Conservation (phyloP, 1,284 basidiomycete species). For the Porodaedalea pini region DNA sequence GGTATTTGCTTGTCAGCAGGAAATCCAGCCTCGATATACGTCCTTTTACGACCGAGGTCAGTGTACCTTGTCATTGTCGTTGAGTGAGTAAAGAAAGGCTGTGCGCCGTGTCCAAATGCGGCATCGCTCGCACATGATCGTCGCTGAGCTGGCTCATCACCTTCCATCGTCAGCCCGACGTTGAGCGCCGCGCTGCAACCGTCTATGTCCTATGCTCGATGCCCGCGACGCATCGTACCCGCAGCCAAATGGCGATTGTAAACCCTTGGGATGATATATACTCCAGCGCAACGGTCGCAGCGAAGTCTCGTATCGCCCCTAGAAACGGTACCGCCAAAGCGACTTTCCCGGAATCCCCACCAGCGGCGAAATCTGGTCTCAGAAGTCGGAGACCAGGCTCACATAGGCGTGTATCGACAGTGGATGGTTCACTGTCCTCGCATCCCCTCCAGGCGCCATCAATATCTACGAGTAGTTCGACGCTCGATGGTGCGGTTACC, state of each 20-base stretch:
- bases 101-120: background rate
- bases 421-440: slow-evolving; percentile 7
- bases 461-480: background rate
- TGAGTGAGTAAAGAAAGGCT: background rate
- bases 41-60: slow-evolving; percentile 66
- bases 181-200: background rate
- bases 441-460: slow-evolving; percentile 12
- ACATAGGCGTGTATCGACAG: slow-evolving; percentile 8
- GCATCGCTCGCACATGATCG: background rate
- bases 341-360: too few species aligned
- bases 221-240: slow-evolving; percentile 2
- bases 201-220: slow-evolving; percentile 18
- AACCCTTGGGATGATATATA: slow-evolving; percentile 4
- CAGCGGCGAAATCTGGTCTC: slow-evolving; percentile 1
- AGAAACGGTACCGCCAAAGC: background rate
- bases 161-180: background rate
- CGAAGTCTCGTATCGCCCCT: background rate
- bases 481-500: slow-evolving; percentile 3
- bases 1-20: slow-evolving; percentile 32
- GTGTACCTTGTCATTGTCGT: slow-evolving; percentile 66
- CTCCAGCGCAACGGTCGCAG: background rate
- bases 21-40: slow-evolving; percentile 65
- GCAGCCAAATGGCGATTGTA: background rate
- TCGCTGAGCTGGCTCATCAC: background rate
- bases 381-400: slow-evolving; percentile 11